Conservation (phyloP, 2,329 filamentous ascomycete genomes). For the Claviceps capensis region DNA sequence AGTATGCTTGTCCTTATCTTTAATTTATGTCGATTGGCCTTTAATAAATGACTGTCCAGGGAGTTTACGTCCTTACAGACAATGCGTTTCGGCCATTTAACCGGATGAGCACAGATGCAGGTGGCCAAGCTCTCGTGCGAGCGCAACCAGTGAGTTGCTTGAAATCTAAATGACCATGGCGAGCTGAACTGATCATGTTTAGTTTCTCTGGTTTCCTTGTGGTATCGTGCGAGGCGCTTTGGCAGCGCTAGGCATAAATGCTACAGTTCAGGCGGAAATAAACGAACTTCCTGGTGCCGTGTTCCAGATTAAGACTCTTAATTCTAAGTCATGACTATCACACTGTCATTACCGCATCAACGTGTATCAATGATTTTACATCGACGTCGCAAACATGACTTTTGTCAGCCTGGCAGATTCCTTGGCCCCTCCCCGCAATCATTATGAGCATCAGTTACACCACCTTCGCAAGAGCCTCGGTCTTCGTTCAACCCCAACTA, state of each 20-base stretch:
- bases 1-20: slow-evolving; percentile 28
- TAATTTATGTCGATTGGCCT: background rate
- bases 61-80: slow-evolving; percentile 92
- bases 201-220: slow-evolving; percentile 94
- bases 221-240: slow-evolving; percentile 86
- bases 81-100: slow-evolving; percentile 79
- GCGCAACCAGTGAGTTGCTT: slow-evolving; percentile 59
- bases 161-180: background rate
- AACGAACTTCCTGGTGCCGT: slow-evolving; percentile 76
- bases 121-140: slow-evolving; percentile 56
- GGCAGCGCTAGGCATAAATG: slow-evolving; percentile 79
- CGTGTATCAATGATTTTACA: background rate
- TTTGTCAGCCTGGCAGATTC: background rate
- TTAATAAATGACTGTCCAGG: slow-evolving; percentile 32
- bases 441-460: background rate
- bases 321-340: slow-evolving; percentile 42
- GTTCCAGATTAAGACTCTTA: slow-evolving; percentile 86
- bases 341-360: background rate
- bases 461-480: no score
- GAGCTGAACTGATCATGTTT: background rate
- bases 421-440: background rate
- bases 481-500: background rate
- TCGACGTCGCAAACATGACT: background rate
- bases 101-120: slow-evolving; percentile 74
- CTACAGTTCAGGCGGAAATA: slow-evolving; percentile 83